Evolutionary conservation across 768 basidiomycete genomes (phyloP).

Genomic region (Lanmaoa rubissima): DNA sequence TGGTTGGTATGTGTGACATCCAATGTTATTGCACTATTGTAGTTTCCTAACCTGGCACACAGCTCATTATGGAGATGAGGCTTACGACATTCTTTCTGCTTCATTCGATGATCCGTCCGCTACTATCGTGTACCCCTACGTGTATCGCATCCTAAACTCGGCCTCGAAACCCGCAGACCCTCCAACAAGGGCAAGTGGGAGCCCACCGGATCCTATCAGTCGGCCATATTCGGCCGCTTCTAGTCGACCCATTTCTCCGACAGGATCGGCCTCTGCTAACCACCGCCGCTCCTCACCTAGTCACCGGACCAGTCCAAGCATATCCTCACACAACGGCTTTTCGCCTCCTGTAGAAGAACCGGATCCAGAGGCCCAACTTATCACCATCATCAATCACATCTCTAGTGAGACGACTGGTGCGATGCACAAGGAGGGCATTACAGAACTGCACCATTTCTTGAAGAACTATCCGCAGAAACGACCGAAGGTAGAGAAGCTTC

Average conservation of each 20-base stretch:
- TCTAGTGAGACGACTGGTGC: conserved; percentile 87
- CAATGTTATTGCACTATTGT: conserved; percentile 1
- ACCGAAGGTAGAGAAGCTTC: conserved; percentile 79
- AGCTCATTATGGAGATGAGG: conserved; percentile 85
- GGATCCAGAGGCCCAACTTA: conserved; percentile 82
- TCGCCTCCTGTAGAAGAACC: conserved; percentile 69
- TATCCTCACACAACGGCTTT: conserved; percentile 57
- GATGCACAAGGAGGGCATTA: conserved; percentile 91
- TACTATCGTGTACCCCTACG: conserved; percentile 95
- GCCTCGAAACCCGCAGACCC: conserved; percentile 43
- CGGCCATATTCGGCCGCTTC: conserved; percentile 57
- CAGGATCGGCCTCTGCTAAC: conserved; percentile 55
- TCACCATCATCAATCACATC: conserved; percentile 81
- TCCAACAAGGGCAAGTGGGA: conserved; percentile 20
- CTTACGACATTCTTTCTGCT: conserved; percentile 86
- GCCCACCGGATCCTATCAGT: conserved; percentile 37
- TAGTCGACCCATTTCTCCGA: conserved; percentile 72
- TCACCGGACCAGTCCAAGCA: conserved; percentile 66
- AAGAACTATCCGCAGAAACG: conserved; percentile 87
- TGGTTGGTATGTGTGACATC: conserved; percentile 71
- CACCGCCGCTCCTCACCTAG: conserved; percentile 57
- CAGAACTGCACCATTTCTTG: conserved; percentile 90
- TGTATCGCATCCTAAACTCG: conserved; percentile 87
- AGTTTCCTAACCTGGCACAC: conserved; percentile 16
- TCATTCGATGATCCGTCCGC: conserved; percentile 96